Evolutionary conservation across 208 protist genomes (phyloP).

Genomic region (Tritrichomonas musculus): DNA sequence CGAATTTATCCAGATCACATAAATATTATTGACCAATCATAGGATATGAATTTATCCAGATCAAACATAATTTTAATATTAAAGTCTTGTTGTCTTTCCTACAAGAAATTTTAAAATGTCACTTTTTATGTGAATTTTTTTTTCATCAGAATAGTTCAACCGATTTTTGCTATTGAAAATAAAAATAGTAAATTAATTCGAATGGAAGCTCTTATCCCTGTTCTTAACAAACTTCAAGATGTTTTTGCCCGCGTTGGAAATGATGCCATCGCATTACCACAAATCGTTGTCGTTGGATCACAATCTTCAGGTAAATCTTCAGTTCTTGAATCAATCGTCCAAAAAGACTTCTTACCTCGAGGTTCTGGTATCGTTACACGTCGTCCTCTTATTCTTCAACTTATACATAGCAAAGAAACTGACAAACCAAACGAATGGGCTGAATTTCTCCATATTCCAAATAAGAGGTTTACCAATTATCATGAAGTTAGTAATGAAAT

Average conservation of each 20-base stretch:
- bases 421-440: constrained; percentile 59
- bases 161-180: too few relatives aligned
- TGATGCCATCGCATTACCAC: constrained; percentile 41
- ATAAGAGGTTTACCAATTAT: constrained; percentile 84
- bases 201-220: constrained; percentile 45
- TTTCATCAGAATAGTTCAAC: too few relatives aligned
- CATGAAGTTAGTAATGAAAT: constrained; percentile 79
- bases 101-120: too few relatives aligned
- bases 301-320: constrained; percentile 49
- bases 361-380: constrained; percentile 97
- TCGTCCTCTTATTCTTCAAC: constrained; percentile 93
- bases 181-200: neutral
- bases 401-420: constrained; percentile 68
- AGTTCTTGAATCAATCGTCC: constrained; percentile 96
- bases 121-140: too few relatives aligned
- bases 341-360: constrained; percentile 95
- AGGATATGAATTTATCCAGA: too few relatives aligned
- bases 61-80: too few relatives aligned
- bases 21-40: too few relatives aligned
- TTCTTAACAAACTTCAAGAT: constrained; percentile 54
- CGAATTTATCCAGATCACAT: too few relatives aligned
- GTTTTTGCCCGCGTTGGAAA: constrained; percentile 41
- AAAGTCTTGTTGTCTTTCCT: too few relatives aligned
- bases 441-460: constrained; percentile 67
- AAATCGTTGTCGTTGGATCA: constrained; percentile 49